Conservation (phyloP, 2,329 filamentous ascomycete genomes). For the Diaporthe humulicola region DNA sequence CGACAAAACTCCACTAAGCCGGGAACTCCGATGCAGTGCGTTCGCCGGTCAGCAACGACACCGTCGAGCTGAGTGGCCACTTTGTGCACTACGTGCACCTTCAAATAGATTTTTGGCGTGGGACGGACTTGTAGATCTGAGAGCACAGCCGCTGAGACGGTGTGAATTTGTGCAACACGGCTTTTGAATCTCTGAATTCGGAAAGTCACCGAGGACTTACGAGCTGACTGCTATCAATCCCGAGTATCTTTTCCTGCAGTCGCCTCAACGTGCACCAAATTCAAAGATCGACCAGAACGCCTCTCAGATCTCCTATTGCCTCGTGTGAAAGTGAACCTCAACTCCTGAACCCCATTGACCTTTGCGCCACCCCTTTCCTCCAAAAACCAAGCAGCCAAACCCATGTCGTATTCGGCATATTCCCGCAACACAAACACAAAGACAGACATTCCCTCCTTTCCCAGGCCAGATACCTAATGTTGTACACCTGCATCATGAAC, state of each 20-base stretch:
- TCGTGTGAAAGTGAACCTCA: neutral
- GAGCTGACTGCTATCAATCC: neutral
- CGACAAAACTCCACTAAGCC: neutral
- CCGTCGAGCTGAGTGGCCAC: constrained; percentile 3
- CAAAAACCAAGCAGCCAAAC: neutral
- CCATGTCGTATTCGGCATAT: neutral
- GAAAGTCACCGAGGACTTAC: neutral
- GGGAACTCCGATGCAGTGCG: constrained; percentile 2
- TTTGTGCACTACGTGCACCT: neutral
- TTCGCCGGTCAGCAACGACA: neutral
- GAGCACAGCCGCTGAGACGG: neutral
- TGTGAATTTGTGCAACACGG: neutral
- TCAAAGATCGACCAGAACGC: neutral
- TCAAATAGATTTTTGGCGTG: neutral
- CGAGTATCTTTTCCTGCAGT: neutral
- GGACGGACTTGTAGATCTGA: neutral
- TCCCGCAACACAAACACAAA: neutral
- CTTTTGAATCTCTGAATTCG: neutral
- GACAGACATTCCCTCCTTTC: neutral
- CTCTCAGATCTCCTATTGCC: neutral
- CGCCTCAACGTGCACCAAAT: neutral
- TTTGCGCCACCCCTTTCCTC: neutral
- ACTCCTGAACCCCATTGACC: neutral
- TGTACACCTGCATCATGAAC: neutral
- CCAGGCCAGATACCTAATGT: too few species aligned